phyloP scores from a whole-genome alignment of 257 asterid species.

The Striga asiatica region DNA sequence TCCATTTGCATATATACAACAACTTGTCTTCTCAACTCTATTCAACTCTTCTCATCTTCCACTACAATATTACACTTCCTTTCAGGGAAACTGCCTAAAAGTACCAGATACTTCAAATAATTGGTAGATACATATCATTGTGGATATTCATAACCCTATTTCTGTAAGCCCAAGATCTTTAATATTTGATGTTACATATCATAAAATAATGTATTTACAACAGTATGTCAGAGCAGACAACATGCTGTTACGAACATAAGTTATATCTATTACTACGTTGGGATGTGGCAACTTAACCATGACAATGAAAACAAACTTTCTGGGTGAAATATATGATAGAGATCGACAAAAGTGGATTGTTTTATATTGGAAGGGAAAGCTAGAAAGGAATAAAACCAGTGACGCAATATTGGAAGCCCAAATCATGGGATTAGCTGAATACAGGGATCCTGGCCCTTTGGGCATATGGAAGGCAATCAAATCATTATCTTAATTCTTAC shows the following conservation, averaged over 20 bases:
- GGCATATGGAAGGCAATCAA: too few relatives aligned
- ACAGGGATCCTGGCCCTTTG: too few relatives aligned
- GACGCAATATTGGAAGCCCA: too few relatives aligned
- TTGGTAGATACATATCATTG: neutral
- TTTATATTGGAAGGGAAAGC: too few relatives aligned
- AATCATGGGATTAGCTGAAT: too few relatives aligned
- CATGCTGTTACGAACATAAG: neutral
- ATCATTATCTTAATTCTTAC: too few relatives aligned
- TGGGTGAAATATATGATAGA: too few relatives aligned
- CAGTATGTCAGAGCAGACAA: neutral
- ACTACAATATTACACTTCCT: neutral
- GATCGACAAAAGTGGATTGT: too few relatives aligned
- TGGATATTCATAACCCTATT: neutral
- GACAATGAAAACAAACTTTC: neutral
- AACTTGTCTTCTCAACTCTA: neutral
- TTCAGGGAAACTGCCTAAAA: neutral
- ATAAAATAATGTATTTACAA: neutral
- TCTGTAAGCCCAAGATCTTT: neutral
- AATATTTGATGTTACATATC: neutral
- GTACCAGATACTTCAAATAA: constrained; percentile 1
- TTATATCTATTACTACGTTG: neutral
- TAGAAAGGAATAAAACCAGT: too few relatives aligned
- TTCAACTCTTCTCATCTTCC: too few relatives aligned
- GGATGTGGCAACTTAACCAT: neutral
- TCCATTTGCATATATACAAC: neutral